These are phyloP conservation scores for Pythium plurisporium DNA, from an alignment of 352 stramenopile species.

Conservation along the genomic window DNA sequence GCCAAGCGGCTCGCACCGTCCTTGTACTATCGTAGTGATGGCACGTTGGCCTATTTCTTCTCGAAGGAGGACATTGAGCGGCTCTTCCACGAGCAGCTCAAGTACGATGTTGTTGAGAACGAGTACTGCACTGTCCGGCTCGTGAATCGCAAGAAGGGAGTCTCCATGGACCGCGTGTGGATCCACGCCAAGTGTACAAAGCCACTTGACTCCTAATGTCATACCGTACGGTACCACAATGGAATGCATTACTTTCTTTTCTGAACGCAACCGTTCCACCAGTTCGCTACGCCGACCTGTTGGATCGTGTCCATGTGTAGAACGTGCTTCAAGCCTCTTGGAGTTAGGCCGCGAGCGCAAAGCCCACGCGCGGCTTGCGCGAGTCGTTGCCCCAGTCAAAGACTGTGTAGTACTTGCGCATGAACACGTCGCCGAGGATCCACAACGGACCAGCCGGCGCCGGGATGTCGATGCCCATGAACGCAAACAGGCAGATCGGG, in stretches of 20 bases:
- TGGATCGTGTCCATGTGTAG: too few relatives aligned
- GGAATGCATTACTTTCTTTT: too few relatives aligned
- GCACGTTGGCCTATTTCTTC: constrained; percentile 78
- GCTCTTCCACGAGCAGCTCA: constrained; percentile 38
- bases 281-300: too few relatives aligned
- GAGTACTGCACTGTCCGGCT: constrained; percentile 76
- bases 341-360: constrained; percentile 81
- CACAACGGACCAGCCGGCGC: too few relatives aligned
- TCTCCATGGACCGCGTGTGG: constrained; percentile 79
- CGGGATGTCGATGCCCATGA: constrained; percentile 93
- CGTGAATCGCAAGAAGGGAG: constrained; percentile 62
- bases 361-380: constrained; percentile 77
- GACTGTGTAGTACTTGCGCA: constrained; percentile 94
- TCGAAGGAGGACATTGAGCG: constrained; percentile 46
- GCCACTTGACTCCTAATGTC: too few relatives aligned
- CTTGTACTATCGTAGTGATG: constrained; percentile 75
- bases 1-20: constrained; percentile 49
- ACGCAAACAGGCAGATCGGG: constrained; percentile 91
- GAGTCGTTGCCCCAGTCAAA: constrained; percentile 87
- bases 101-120: constrained; percentile 54
- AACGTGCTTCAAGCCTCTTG: neutral
- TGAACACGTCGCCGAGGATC: constrained; percentile 94
- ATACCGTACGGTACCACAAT: too few relatives aligned
- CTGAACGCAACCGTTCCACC: too few relatives aligned
- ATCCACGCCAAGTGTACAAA: constrained; percentile 60